Conservation (phyloP, 805 yeast species). For the Blastobotrys peoriensis region DNA sequence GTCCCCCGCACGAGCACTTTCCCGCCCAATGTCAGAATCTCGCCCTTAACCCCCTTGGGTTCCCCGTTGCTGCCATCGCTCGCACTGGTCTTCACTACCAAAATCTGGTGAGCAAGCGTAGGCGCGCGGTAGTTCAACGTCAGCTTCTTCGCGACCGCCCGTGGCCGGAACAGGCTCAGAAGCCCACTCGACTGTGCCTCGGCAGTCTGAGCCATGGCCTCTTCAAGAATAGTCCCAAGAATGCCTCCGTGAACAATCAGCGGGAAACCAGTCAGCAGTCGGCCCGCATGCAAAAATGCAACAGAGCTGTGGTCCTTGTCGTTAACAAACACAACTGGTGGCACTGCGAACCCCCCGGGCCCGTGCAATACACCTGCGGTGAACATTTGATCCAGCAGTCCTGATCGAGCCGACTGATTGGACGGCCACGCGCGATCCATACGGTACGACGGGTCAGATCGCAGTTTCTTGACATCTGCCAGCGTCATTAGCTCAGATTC, state of each 20-base stretch:
- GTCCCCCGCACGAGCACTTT: slow-evolving; percentile 48
- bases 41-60: slow-evolving; percentile 29
- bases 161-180: slow-evolving; percentile 2
- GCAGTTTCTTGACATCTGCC: slow-evolving; percentile 46
- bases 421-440: slow-evolving; percentile 40
- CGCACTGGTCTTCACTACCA: slow-evolving; percentile 51
- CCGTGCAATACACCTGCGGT: slow-evolving; percentile 50
- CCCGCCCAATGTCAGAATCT: slow-evolving; percentile 48
- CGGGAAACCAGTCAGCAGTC: slow-evolving; percentile 78
- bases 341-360: slow-evolving; percentile 76
- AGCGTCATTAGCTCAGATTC: slow-evolving; percentile 44
- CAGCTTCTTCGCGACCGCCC: slow-evolving; percentile 25
- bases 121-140: slow-evolving; percentile 55
- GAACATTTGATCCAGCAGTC: slow-evolving; percentile 30
- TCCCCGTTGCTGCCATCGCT: slow-evolving; percentile 21
- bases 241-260: slow-evolving; percentile 86
- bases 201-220: slow-evolving; percentile 40
- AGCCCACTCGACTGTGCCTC: slow-evolving; percentile 6
- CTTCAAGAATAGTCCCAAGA: slow-evolving; percentile 73
- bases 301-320: slow-evolving; percentile 51
- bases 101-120: slow-evolving; percentile 70
- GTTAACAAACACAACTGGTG: slow-evolving; percentile 64
- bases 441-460: slow-evolving; percentile 33
- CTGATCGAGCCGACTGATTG: slow-evolving; percentile 16
- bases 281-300: slow-evolving; percentile 70